Conservation (phyloP, 2,329 filamentous ascomycete species). For the Claviceps digitariae region DNA sequence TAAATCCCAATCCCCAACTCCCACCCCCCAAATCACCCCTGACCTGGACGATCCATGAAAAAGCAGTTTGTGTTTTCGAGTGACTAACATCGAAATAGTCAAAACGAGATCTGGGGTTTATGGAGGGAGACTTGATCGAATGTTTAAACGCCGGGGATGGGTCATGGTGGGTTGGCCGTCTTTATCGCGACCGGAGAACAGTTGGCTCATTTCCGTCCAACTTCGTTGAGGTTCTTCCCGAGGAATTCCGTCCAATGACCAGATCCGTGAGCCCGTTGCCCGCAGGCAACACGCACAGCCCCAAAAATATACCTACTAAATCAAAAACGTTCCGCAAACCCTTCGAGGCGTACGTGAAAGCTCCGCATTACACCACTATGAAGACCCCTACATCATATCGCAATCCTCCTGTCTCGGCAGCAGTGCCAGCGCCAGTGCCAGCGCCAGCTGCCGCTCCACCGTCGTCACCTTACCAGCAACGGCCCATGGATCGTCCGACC, state of each 20-base stretch:
- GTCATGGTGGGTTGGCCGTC: slow-evolving; percentile 92
- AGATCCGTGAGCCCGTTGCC: slow-evolving; percentile 49
- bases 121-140: slow-evolving; percentile 96
- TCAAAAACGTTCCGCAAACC: slow-evolving; percentile 52
- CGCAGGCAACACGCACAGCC: slow-evolving; percentile 38
- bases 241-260: slow-evolving; percentile 66
- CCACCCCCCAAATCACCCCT: too few species aligned
- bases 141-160: slow-evolving; percentile 95
- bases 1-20: too few species aligned
- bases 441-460: slow-evolving; percentile 9
- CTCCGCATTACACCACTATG: slow-evolving; percentile 51
- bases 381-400: slow-evolving; percentile 46
- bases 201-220: slow-evolving; percentile 94
- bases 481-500: slow-evolving; percentile 11
- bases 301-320: slow-evolving; percentile 42
- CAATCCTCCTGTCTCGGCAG: slow-evolving; percentile 22
- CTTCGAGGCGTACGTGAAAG: slow-evolving; percentile 53
- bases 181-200: slow-evolving; percentile 79
- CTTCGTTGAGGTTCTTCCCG: slow-evolving; percentile 81
- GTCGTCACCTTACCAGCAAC: slow-evolving; percentile 4
- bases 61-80: neutral
- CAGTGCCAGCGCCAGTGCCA: slow-evolving; percentile 5
- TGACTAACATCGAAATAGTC: slow-evolving; percentile 34
- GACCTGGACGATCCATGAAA: neutral
- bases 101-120: slow-evolving; percentile 88